Evolutionary conservation across 2,329 filamentous ascomycete species (phyloP), one percentile per base, ranked within the genome.

Genomic region (Purpureocillium lavendulum): DNA sequence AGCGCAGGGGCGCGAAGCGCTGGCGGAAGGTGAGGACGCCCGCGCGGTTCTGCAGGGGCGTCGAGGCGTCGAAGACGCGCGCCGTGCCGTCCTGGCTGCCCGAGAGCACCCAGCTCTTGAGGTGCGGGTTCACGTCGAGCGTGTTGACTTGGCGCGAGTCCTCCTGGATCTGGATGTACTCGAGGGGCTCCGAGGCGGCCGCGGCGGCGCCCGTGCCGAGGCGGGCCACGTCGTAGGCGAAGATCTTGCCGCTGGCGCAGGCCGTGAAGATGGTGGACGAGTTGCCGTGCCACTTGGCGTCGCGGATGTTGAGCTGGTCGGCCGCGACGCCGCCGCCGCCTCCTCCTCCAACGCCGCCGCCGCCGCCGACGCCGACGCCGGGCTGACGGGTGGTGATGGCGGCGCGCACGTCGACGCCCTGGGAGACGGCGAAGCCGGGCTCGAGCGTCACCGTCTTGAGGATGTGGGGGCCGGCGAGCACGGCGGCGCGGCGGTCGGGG

Each of bases 41-140:
- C 2, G 63, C 67, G 11, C 72, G 65, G 12, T 64, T 68, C n/a
- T 66, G 58, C 3, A 65, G 49, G 2, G 73, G 67, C 3, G 60
- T 58, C 35, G 70, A 68, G 14, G 77, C 67, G 49, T 82, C 78
- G 43, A 80, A 80, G 45, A 73, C 71, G 33, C 77, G 75, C 24
- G 80, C 73, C 10, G 75, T 68, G 33, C 78, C 77, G 55, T 82
- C 78, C 53, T 81, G 77, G 39, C 77, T 78, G 7, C 77, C 78
- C 0, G 78, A 79, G 4, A 82, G 61, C 10, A 82, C 56, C 59
- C 68, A 77, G 7, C 70, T 72, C 38, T 69, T 68, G 30, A 67
- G 60, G 48, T 79, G 75, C 0, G 78, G 78, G 45, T 77, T 81
- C 45, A 81, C 71, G 46, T 79, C 77, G 9, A 82, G 62, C 26